These are phyloP conservation scores for Aspergillus sp. DNA, from an alignment of 2,329 filamentous ascomycete species.

Conservation along the genomic window DNA sequence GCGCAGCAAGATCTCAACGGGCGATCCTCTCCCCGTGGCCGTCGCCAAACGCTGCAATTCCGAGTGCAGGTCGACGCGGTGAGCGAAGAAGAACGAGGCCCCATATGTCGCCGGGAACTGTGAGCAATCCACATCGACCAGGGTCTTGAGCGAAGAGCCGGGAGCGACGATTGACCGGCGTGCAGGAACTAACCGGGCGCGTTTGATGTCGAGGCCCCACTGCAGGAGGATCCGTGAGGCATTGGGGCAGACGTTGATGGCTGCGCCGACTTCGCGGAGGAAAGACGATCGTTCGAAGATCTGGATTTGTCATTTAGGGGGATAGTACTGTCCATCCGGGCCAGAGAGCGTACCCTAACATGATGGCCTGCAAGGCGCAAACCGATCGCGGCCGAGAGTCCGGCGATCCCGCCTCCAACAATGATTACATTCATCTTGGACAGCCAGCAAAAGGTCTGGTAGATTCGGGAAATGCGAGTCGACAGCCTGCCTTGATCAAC, in stretches of 20 bases:
- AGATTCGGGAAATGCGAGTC: too few species aligned
- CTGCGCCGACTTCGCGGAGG: constrained; percentile 32
- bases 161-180: neutral
- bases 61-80: constrained; percentile 24
- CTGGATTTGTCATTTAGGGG: neutral
- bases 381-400: neutral
- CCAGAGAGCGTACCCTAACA: neutral
- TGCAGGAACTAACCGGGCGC: neutral
- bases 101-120: constrained; percentile 8
- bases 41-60: constrained; percentile 25
- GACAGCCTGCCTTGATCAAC: too few species aligned
- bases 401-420: constrained; percentile 1
- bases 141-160: neutral
- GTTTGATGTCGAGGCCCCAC: constrained; percentile 29
- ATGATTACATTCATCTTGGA: neutral
- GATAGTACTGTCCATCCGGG: neutral
- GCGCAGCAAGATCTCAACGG: constrained; percentile 26
- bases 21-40: neutral
- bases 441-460: too few species aligned
- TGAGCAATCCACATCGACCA: neutral
- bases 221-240: constrained; percentile 27
- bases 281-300: constrained; percentile 15
- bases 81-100: constrained; percentile 14
- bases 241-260: constrained; percentile 34
- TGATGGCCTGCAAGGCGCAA: neutral